A percentile compares a stretch with the other conserved stretches of the same genome.
These are phyloP conservation scores for Phoma sp. DNA, from an alignment of 2,329 filamentous ascomycete species.

Conservation along the genomic window DNA sequence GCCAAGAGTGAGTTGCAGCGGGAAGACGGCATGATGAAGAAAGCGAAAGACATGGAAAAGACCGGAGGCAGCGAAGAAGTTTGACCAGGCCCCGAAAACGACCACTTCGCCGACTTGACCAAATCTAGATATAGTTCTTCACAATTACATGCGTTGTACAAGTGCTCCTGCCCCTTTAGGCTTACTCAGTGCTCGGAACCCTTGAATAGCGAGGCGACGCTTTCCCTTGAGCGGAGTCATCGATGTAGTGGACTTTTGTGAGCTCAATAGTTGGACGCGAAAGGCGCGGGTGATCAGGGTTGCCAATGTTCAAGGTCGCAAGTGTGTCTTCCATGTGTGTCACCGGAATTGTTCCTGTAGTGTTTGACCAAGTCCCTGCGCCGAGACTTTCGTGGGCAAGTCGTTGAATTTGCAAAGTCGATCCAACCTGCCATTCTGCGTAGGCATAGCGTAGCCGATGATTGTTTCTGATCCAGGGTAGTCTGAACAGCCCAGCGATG, in stretches of 20 bases:
- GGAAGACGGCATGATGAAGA: slow-evolving; percentile 12
- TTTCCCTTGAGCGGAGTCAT: neutral
- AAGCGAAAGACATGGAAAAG: slow-evolving; percentile 7
- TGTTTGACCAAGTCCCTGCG: slow-evolving; percentile 23
- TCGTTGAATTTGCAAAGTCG: slow-evolving; percentile 28
- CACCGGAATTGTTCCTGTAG: slow-evolving; percentile 16
- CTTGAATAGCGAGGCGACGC: neutral
- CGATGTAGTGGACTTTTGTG: neutral
- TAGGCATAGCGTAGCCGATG: slow-evolving; percentile 6
- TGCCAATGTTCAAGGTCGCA: slow-evolving; percentile 10
- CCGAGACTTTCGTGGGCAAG: slow-evolving; percentile 27
- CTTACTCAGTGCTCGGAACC: neutral
- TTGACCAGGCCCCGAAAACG: neutral
- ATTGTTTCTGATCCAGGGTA: neutral
- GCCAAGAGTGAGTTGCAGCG: slow-evolving; percentile 12
- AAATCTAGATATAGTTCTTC: neutral
- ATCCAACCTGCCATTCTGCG: slow-evolving; percentile 28
- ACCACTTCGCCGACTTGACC: too few species aligned
- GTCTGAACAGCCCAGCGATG: neutral
- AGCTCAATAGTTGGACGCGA: neutral
- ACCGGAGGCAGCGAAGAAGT: neutral
- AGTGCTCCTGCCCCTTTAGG: neutral
- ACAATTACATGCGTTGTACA: too few species aligned
- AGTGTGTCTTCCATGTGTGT: slow-evolving; percentile 15
- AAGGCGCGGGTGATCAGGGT: slow-evolving; percentile 6